Evolutionary conservation across 345 rosid species (phyloP), one percentile per base, ranked within the genome.

Genomic region (Linum trigynum): DNA sequence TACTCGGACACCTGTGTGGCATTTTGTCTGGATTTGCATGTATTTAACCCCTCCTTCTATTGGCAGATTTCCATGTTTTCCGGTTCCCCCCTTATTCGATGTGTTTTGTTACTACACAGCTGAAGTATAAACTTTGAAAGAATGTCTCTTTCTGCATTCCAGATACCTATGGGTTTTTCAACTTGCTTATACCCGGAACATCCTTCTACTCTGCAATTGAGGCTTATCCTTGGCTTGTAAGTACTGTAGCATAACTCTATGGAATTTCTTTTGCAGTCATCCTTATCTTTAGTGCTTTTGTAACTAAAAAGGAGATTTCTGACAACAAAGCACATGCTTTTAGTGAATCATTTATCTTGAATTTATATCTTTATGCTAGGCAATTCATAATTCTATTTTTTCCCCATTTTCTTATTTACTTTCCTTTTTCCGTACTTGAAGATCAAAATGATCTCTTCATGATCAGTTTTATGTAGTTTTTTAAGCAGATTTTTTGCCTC

Each of bases 11-110:
- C 72, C 84, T 94, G 39, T 90, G 92, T 55, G 97, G 99, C 78
- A 90, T 94, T 82, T 73, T 94, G 68, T 90, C 99, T 39, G 96
- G 99, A 63, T 90, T 88, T 84, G 90, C 96, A 71, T 94, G 97
- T 94, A 76, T 43, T 43, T 72, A 37, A 60, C 74, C 14, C 70
- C 62, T 63, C 17, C 62, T 66, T 70, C 66, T 16, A 45, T 68
- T 15, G 32, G 41, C 41, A 61, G 3, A 10, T 57, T 50, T 55
- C n/a, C 56, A 10, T 17, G 62, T 64, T 9, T 57, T 40, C 65
- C n/a, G 63, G 70, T 35, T 42, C 8, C 42, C 32, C 32, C 32
- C 32, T 23, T 23, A 23, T 23, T 23, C 32, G 1, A 37, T 69
- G 11, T 37, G 11, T 75, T 38, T 50, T 57, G 59, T 9, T 48